A percentile compares a stretch with the other conserved stretches of the same genome.
Evolutionary conservation across 768 basidiomycete genomes (phyloP).

Genomic region (Asterophora parasitica): DNA sequence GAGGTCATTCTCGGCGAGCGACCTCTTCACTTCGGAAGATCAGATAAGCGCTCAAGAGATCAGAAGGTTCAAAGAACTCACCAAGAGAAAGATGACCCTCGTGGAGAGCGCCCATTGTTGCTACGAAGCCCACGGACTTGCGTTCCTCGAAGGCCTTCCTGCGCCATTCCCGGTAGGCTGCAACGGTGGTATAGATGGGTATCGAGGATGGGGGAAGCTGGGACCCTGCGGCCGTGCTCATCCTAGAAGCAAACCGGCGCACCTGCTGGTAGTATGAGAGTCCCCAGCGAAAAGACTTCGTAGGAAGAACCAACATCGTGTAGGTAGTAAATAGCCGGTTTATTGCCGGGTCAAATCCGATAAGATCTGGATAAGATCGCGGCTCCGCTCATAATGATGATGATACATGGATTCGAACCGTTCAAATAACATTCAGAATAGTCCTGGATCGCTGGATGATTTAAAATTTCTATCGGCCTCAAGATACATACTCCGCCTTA

Average conservation of each 20-base stretch:
- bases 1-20: slow-evolving; percentile 71
- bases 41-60: neutral
- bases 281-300: neutral
- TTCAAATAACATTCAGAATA: too few species aligned
- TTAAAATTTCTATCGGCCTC: too few species aligned
- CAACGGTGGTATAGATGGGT: slow-evolving; percentile 54
- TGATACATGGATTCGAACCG: too few species aligned
- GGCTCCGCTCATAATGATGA: too few species aligned
- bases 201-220: slow-evolving; percentile 33
- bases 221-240: neutral
- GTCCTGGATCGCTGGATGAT: too few species aligned
- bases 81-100: slow-evolving; percentile 90
- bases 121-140: slow-evolving; percentile 85
- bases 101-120: slow-evolving; percentile 97
- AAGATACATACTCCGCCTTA: too few species aligned
- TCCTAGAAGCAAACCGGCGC: slow-evolving; percentile 8
- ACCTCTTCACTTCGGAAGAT: slow-evolving; percentile 57
- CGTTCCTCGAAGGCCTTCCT: slow-evolving; percentile 48
- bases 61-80: slow-evolving; percentile 30
- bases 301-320: neutral
- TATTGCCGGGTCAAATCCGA: too few species aligned
- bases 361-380: too few species aligned
- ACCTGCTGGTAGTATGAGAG: neutral
- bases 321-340: too few species aligned
- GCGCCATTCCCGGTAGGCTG: slow-evolving; percentile 72